phyloP scores from a whole-genome alignment of 2,329 filamentous ascomycete species.

The Zymoseptoria brevis region DNA sequence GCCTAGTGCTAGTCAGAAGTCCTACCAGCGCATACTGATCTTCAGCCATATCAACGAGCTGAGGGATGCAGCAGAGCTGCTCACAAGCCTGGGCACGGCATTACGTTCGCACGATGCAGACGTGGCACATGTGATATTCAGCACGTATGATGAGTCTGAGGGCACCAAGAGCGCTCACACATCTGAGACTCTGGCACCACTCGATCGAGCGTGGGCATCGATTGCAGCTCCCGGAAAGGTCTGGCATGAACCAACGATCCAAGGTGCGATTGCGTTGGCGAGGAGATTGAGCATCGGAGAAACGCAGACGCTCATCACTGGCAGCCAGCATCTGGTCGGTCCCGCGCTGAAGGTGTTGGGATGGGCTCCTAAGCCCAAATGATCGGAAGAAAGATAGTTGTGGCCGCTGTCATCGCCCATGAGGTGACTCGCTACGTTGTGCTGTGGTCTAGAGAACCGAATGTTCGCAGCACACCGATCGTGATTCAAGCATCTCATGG shows the following conservation, averaged over 20 bases:
- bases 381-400: background rate
- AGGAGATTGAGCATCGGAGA: slow-evolving; percentile 1
- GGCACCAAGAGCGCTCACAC: background rate
- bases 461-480: background rate
- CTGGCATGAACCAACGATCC: slow-evolving; percentile 12
- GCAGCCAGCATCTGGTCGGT: slow-evolving; percentile 15
- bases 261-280: slow-evolving; percentile 8
- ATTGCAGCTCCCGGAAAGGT: slow-evolving; percentile 1
- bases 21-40: slow-evolving; percentile 11
- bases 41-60: slow-evolving; percentile 24
- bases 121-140: slow-evolving; percentile 21
- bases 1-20: background rate
- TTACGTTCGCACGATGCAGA: slow-evolving; percentile 6
- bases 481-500: no score
- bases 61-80: slow-evolving; percentile 13
- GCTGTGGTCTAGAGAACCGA: background rate
- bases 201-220: slow-evolving; percentile 4
- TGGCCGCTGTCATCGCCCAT: background rate
- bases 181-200: slow-evolving; percentile 1
- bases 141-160: slow-evolving; percentile 16
- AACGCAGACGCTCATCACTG: slow-evolving; percentile 10
- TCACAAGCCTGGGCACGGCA: slow-evolving; percentile 12
- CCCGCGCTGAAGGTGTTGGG: slow-evolving; percentile 8
- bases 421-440: background rate
- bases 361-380: slow-evolving; percentile 3